Percentiles rank a stretch among this genome's conserved stretches.
phyloP scores from a whole-genome alignment of 179 eudicot species.

The Spergularia azorica region DNA sequence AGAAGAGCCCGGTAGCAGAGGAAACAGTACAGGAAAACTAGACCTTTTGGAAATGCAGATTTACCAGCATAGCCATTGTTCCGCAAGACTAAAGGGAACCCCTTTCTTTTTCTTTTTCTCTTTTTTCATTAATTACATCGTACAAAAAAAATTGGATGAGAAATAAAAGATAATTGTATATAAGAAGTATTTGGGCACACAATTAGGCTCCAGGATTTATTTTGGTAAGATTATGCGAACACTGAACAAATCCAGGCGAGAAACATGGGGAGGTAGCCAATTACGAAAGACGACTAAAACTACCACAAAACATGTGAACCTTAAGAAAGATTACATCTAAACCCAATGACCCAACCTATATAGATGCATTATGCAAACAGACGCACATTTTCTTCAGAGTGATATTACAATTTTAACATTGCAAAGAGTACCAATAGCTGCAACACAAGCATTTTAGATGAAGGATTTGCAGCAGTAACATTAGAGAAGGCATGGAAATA shows the following conservation, averaged over 20 bases:
- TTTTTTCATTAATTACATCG: neutral
- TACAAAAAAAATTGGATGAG: neutral
- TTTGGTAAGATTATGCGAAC: neutral
- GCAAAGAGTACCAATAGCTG: neutral
- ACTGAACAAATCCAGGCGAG: neutral
- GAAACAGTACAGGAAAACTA: neutral
- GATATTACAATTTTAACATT: neutral
- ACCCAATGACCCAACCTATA: neutral
- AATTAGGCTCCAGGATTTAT: neutral
- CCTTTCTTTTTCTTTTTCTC: no score
- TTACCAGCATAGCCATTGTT: slow-evolving; percentile 4
- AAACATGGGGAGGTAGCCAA: neutral
- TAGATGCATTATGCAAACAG: neutral
- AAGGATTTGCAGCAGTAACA: neutral
- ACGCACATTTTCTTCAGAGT: neutral
- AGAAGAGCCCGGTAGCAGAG: neutral
- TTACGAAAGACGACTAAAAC: neutral
- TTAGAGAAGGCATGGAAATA: neutral
- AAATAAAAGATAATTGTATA: neutral
- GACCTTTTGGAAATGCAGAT: slow-evolving; percentile 8
- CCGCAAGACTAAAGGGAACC: neutral
- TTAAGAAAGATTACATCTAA: neutral
- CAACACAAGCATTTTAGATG: neutral
- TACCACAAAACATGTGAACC: neutral
- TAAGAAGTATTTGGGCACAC: neutral